Base-by-base conservation (phyloP, 306 rosid species). In the Corylus americana region DNA sequence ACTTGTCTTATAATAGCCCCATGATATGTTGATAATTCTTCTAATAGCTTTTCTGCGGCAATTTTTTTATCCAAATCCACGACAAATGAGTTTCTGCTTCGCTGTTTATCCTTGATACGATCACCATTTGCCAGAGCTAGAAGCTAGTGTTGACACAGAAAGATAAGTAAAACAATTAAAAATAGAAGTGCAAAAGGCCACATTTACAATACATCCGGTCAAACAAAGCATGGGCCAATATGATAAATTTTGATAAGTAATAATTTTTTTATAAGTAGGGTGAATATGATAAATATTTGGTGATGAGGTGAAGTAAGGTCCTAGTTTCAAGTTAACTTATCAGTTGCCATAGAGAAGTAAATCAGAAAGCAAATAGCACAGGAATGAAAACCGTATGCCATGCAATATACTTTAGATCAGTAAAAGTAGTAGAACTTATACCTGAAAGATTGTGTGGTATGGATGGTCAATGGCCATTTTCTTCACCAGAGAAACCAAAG, bases 401-500 rank as follows among this genome's bases (percentile, higher is more conserved):
- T 68, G 69, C 7, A 79, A 35, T 73, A 67, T 85, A 29, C 57
- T 61, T 29, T 37, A 74, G 55, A 22, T 62, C n/a, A 66, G 74
- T 74, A 20, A 66, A 73, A 81, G 70, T 10, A 73, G 29, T 55
- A 51, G 61, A 64, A 48, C 22, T 39, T 20, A 18, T 90, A 94
- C 98, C 89, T 92, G 98, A 88, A 91, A 90, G 80, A 92, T 81
- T n/a, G 98, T 90, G 80, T 94, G 98, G 72, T 94, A 92, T 42
- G 98, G 98, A 86, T 94, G 98, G 81, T 94, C 94, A 73, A 94
- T 82, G 64, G 97, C 87, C 97, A 94, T 92, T 88, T 94, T 94
- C 91, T 91, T 94, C 91, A 92, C 92, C 13, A 94, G 93, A 76
- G 97, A 92, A 87, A 88, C 89, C 92, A 94, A 86, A 61, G 95